These are phyloP conservation scores for Coemansia aciculifera DNA, from an alignment of 192 early-diverging fungal genomes.

Conservation along the genomic window DNA sequence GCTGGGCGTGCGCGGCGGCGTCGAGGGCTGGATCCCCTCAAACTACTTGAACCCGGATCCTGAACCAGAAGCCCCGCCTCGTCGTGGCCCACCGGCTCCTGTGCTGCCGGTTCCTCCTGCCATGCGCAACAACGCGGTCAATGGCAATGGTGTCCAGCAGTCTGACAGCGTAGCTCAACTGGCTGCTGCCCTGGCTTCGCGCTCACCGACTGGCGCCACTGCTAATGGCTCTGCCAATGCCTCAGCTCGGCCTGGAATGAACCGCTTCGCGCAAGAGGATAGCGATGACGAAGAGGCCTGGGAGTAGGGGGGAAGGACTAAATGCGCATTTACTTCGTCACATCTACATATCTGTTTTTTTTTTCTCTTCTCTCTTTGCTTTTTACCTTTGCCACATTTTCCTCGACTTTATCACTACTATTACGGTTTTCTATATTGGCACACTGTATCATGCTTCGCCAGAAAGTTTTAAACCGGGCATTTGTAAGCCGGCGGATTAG, in stretches of 20 bases:
- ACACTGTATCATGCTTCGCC: neutral
- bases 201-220: constrained; percentile 27
- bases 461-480: neutral
- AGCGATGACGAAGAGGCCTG: constrained; percentile 50
- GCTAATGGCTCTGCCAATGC: constrained; percentile 17
- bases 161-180: constrained; percentile 46
- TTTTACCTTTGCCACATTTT: neutral
- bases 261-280: constrained; percentile 46
- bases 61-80: constrained; percentile 57
- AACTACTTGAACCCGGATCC: constrained; percentile 71
- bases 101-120: constrained; percentile 28
- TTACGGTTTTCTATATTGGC: neutral
- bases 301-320: constrained; percentile 9
- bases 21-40: constrained; percentile 78
- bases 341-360: constrained; percentile 15
- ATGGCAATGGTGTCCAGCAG: constrained; percentile 14
- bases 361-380: constrained; percentile 7
- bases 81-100: constrained; percentile 16
- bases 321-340: neutral
- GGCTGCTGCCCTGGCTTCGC: constrained; percentile 47
- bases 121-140: constrained; percentile 24
- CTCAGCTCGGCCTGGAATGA: constrained; percentile 44
- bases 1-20: constrained; percentile 56
- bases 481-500: constrained; percentile 1
- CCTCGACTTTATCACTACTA: constrained; percentile 4